A percentile compares a stretch with the other conserved stretches of the same genome.
These are phyloP conservation scores for Lyophyllum semitale DNA, from an alignment of 768 basidiomycete species.

Conservation along the genomic window DNA sequence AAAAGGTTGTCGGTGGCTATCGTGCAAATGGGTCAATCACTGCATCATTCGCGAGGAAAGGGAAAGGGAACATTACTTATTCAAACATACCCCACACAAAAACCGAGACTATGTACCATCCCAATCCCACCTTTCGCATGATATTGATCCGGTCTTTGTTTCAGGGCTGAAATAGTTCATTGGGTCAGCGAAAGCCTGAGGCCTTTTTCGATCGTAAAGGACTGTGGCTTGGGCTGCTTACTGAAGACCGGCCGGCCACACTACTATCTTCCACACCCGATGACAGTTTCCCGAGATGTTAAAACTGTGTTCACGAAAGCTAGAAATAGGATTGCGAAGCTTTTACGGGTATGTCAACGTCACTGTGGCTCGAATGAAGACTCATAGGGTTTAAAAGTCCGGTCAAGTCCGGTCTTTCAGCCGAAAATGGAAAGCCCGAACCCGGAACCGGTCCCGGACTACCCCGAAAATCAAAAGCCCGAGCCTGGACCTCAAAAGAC, in stretches of 20 bases:
- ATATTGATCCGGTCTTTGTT: not conserved
- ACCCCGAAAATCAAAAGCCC: no score
- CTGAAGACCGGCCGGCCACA: conserved; percentile 19
- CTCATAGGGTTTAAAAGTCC: no score
- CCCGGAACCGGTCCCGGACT: no score
- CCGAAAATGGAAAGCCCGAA: no score
- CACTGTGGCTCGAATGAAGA: not conserved
- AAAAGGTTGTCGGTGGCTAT: not conserved
- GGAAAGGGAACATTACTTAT: conserved; percentile 27
- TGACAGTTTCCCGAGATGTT: conserved; percentile 30
- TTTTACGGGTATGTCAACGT: conserved; percentile 20
- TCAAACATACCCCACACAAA: conserved; percentile 23
- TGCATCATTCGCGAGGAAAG: conserved; percentile 22
- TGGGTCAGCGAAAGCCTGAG: conserved; percentile 6
- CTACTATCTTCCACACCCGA: conserved; percentile 29
- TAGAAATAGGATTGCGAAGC: conserved; percentile 23
- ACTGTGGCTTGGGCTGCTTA: no score
- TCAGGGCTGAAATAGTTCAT: conserved; percentile 29
- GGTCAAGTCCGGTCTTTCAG: no score
- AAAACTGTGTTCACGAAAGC: conserved; percentile 24
- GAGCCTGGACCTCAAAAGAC: no score
- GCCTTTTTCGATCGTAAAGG: no score
- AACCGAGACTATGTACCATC: conserved; percentile 18
- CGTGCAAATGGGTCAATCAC: conserved; percentile 21
- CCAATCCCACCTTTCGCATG: not conserved